Evolutionary conservation across 2,329 filamentous ascomycete genomes (phyloP).

Genomic region (Talaromyces rugulosus): DNA sequence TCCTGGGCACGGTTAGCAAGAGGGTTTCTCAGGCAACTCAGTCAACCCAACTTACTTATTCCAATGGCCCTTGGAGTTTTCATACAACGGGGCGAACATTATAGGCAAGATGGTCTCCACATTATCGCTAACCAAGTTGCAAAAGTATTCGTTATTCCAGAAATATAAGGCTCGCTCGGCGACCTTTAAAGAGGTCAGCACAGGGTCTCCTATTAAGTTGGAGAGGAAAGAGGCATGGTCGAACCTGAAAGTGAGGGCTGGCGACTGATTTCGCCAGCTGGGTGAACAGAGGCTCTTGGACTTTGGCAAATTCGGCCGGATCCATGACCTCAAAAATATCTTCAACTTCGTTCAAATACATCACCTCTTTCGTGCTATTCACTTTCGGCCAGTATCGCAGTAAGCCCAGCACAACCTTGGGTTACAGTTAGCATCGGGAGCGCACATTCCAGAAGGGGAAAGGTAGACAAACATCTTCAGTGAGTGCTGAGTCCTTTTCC

Average conservation of each 20-base stretch:
- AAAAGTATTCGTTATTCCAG: slow-evolving; percentile 99
- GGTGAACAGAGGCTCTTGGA: slow-evolving; percentile 95
- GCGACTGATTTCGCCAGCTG: slow-evolving; percentile 97
- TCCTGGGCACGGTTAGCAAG: slow-evolving; percentile 53
- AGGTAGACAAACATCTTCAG: slow-evolving; percentile 71
- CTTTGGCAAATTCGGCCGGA: slow-evolving; percentile 95
- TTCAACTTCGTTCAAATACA: slow-evolving; percentile 98
- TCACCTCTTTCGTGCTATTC: slow-evolving; percentile 99
- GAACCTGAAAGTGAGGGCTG: slow-evolving; percentile 90
- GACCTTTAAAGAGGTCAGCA: slow-evolving; percentile 51
- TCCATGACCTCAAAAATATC: slow-evolving; percentile 99
- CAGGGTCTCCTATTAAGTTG: neutral
- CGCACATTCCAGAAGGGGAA: neutral
- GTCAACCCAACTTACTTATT: slow-evolving; percentile 46
- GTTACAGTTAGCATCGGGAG: neutral
- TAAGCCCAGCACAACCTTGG: slow-evolving; percentile 82
- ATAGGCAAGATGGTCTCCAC: slow-evolving; percentile 97
- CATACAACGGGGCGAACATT: slow-evolving; percentile 97
- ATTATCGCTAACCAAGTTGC: slow-evolving; percentile 97
- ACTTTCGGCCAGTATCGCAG: slow-evolving; percentile 98
- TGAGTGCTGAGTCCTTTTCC: slow-evolving; percentile 94
- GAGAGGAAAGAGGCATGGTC: slow-evolving; percentile 13
- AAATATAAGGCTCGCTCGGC: slow-evolving; percentile 97
- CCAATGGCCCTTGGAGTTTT: slow-evolving; percentile 99
- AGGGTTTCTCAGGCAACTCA: neutral